These are phyloP conservation scores for Naganishia cerealis DNA, from an alignment of 1,284 basidiomycete species.

Conservation along the genomic window DNA sequence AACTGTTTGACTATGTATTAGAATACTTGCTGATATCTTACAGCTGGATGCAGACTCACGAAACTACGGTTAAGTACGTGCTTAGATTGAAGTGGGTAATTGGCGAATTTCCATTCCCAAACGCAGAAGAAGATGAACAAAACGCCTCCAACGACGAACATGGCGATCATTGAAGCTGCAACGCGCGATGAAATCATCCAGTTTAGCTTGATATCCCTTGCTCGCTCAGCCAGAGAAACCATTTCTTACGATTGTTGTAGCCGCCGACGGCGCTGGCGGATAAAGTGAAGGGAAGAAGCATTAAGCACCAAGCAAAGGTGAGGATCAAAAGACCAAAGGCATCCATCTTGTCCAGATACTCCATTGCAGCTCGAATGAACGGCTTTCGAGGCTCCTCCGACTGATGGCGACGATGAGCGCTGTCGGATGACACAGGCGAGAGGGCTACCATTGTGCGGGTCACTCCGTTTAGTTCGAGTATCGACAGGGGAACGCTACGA, in stretches of 20 bases:
- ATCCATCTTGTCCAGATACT: slow-evolving; percentile 45
- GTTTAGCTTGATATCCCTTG: neutral
- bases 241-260: slow-evolving; percentile 48
- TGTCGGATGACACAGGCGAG: slow-evolving; percentile 37
- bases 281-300: slow-evolving; percentile 53
- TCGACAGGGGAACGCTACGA: neutral
- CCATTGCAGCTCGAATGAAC: slow-evolving; percentile 34
- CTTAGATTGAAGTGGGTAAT: slow-evolving; percentile 52
- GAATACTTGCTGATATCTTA: neutral
- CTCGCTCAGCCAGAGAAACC: neutral
- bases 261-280: slow-evolving; percentile 44
- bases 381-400: slow-evolving; percentile 24
- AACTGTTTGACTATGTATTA: slow-evolving; percentile 27
- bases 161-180: slow-evolving; percentile 54
- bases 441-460: slow-evolving; percentile 18
- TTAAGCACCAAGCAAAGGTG: slow-evolving; percentile 48
- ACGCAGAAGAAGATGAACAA: slow-evolving; percentile 49
- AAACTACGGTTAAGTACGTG: slow-evolving; percentile 55
- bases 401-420: slow-evolving; percentile 16
- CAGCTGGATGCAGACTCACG: slow-evolving; percentile 33
- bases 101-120: slow-evolving; percentile 52
- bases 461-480: neutral
- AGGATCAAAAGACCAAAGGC: slow-evolving; percentile 52
- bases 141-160: slow-evolving; percentile 52
- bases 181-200: neutral